phyloP scores from a whole-genome alignment of 257 asterid species.

The Solanum neorickii region DNA sequence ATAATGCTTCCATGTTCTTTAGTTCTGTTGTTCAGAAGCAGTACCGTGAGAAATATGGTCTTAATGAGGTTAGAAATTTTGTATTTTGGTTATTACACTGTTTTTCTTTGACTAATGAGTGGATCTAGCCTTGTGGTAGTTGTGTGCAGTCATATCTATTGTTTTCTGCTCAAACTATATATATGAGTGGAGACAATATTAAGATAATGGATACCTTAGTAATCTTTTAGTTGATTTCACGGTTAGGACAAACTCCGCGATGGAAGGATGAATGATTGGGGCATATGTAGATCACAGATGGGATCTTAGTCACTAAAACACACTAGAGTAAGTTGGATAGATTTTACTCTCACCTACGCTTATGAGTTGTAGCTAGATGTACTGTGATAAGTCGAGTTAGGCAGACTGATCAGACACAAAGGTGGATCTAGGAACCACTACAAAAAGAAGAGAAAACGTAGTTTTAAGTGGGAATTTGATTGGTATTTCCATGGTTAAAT shows the following conservation, averaged over 20 bases:
- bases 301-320: not conserved
- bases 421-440: not conserved
- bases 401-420: not conserved
- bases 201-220: not conserved
- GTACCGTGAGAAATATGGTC: slow-evolving; percentile 63
- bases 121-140: not conserved
- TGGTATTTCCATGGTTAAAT: accelerated
- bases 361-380: not conserved
- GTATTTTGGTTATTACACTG: not conserved
- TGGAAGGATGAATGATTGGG: not conserved
- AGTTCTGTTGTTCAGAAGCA: slow-evolving; percentile 70
- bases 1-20: slow-evolving; percentile 86
- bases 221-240: not conserved
- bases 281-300: not conserved
- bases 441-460: not conserved
- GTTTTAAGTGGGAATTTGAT: not conserved
- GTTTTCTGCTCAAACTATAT: not conserved
- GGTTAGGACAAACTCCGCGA: not conserved
- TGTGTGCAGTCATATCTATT: not conserved
- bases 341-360: not conserved
- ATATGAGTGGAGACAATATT: not conserved
- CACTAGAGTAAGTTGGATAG: not conserved
- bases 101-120: not conserved
- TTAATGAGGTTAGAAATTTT: slow-evolving; percentile 34
- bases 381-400: not conserved